Evolutionary conservation across 306 rosid species (phyloP).

Genomic region (Mimosa bimucronata): DNA sequence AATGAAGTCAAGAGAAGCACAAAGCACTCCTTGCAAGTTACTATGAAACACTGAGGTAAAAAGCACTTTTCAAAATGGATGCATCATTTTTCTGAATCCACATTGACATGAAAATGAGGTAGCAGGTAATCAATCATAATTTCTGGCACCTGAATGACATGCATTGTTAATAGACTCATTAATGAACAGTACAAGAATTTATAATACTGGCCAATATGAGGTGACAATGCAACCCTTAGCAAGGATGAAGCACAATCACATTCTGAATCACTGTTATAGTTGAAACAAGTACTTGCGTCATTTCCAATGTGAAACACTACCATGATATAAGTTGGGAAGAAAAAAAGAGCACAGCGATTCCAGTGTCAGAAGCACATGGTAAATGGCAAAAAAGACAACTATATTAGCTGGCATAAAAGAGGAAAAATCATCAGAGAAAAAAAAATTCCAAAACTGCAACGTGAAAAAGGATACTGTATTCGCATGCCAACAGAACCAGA

Average conservation of each 20-base stretch:
- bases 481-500: constrained; percentile 99
- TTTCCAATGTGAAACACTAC: not conserved
- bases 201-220: not conserved
- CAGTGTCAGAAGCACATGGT: not conserved
- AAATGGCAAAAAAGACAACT: not conserved
- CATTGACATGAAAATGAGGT: not conserved
- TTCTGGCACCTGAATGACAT: not conserved
- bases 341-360: not conserved
- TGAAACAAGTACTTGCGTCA: not conserved
- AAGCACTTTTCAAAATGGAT: constrained; percentile 14
- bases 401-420: not conserved
- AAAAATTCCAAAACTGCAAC: constrained; percentile 19
- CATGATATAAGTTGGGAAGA: not conserved
- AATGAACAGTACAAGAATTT: not conserved
- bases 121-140: not conserved
- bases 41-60: constrained; percentile 23
- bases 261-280: not conserved
- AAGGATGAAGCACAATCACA: not conserved
- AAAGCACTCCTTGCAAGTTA: constrained; percentile 16
- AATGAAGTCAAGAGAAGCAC: constrained; percentile 60
- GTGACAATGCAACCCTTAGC: not conserved
- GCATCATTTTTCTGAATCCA: not conserved
- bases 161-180: not conserved
- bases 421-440: constrained; percentile 12
- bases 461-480: constrained; percentile 90